Evolutionary conservation across 192 early-diverging fungal genomes (phyloP).

Genomic region (Backusella tuberculispora): DNA sequence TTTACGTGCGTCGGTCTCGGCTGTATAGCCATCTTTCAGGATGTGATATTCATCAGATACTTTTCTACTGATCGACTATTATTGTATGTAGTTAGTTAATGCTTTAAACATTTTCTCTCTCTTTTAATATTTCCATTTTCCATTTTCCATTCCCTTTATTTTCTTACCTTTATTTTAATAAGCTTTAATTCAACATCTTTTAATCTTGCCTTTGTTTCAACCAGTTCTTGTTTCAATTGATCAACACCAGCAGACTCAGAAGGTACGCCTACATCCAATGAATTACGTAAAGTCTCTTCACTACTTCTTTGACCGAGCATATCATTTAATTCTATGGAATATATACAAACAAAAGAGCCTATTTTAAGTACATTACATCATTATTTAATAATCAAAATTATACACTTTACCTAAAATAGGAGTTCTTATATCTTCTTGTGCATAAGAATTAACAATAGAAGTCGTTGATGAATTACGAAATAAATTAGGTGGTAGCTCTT

Average conservation of each 20-base stretch:
- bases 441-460: slow-evolving; percentile 38
- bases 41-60: slow-evolving; percentile 45
- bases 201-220: slow-evolving; percentile 24
- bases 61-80: slow-evolving; percentile 43
- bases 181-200: slow-evolving; percentile 34
- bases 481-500: background rate
- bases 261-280: background rate
- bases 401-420: background rate
- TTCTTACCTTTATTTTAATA: slow-evolving; percentile 40
- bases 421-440: background rate
- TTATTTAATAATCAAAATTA: background rate
- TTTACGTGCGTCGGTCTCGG: slow-evolving; percentile 37
- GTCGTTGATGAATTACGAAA: slow-evolving; percentile 30
- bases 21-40: slow-evolving; percentile 48
- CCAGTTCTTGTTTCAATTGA: slow-evolving; percentile 30
- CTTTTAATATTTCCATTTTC: no score
- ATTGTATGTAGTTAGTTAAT: background rate
- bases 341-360: background rate
- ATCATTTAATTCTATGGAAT: slow-evolving; percentile 23
- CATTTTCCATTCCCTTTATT: no score
- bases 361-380: background rate
- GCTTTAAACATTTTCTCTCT: no score
- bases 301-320: slow-evolving; percentile 26
- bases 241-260: background rate
- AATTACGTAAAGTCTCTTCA: slow-evolving; percentile 19